phyloP scores from a whole-genome alignment of 305 asterid species.

The Rubia peregrina region DNA sequence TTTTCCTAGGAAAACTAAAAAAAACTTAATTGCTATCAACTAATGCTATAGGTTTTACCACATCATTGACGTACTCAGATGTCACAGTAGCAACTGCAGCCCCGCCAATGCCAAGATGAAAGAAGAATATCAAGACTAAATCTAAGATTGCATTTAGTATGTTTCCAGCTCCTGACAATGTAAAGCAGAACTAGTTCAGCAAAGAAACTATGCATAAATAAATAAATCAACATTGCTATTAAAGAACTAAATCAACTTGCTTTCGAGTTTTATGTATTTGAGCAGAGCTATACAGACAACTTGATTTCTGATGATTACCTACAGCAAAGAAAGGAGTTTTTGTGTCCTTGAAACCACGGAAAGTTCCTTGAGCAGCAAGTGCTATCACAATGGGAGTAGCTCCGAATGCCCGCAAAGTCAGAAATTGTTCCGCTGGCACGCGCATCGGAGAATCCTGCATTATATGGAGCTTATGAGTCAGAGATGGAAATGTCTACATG shows the following conservation, averaged over 20 bases:
- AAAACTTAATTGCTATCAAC: conserved; percentile 15
- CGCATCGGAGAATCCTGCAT: conserved; percentile 91
- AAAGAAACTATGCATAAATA: conserved; percentile 1
- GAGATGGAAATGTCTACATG: conserved; percentile 12
- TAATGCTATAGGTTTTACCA: conserved; percentile 56
- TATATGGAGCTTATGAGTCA: conserved; percentile 19
- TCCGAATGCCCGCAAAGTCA: conserved; percentile 74
- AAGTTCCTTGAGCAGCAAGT: conserved; percentile 95
- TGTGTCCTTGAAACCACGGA: conserved; percentile 95
- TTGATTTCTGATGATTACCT: conserved; percentile 47
- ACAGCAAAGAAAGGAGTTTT: conserved; percentile 90
- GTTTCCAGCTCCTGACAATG: conserved; percentile 73
- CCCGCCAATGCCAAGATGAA: conserved; percentile 72
- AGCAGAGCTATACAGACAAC: not conserved
- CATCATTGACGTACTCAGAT: conserved; percentile 90
- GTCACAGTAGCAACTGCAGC: conserved; percentile 91
- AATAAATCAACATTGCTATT: not conserved
- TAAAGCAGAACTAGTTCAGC: conserved; percentile 16
- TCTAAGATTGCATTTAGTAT: conserved; percentile 64
- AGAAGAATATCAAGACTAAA: conserved; percentile 61
- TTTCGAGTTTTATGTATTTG: not conserved
- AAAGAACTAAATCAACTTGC: not conserved
- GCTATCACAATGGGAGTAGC: conserved; percentile 87
- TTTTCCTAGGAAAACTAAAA: not conserved
- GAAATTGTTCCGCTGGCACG: conserved; percentile 79